Percentiles rank a stretch among this genome's conserved stretches.
Conservation (phyloP, 1,139 yeast species). For the Geotrichum carabidarum region DNA sequence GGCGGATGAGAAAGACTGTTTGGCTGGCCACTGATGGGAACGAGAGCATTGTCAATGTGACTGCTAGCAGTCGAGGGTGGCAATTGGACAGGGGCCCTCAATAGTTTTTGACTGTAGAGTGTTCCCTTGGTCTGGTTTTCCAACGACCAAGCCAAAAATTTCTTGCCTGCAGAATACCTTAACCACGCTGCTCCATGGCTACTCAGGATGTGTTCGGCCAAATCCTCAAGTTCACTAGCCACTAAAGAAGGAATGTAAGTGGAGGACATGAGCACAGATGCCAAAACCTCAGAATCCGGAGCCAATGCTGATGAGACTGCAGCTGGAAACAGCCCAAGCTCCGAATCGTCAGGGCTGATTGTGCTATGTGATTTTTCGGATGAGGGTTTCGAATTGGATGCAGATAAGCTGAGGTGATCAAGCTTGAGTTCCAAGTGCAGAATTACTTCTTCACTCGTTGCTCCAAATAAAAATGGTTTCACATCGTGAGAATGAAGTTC, state of each 20-base stretch:
- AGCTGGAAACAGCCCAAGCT: slow-evolving; percentile 22
- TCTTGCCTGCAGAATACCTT: slow-evolving; percentile 30
- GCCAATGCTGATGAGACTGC: slow-evolving; percentile 26
- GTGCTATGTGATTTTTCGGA: not conserved
- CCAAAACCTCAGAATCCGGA: slow-evolving; percentile 28
- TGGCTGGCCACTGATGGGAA: no score
- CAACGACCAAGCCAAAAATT: slow-evolving; percentile 29
- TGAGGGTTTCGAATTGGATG: not conserved
- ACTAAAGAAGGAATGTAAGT: slow-evolving; percentile 26
- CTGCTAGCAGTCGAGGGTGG: no score
- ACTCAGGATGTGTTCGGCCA: slow-evolving; percentile 27
- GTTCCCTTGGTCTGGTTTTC: not conserved
- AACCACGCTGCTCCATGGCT: slow-evolving; percentile 33
- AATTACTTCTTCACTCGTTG: slow-evolving; percentile 26
- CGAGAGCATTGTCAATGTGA: no score
- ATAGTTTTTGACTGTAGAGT: slow-evolving; percentile 5
- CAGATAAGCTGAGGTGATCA: not conserved
- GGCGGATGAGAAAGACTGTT: no score
- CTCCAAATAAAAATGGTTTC: slow-evolving; percentile 31
- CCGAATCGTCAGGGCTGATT: not conserved
- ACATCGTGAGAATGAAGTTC: slow-evolving; percentile 25
- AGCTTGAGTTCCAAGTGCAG: slow-evolving; percentile 25
- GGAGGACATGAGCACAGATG: slow-evolving; percentile 31
- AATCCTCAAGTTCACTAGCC: slow-evolving; percentile 24
- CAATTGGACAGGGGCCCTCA: no score